phyloP scores from a whole-genome alignment of 108 stramenopile species.

The Fistulifera solaris region DNA sequence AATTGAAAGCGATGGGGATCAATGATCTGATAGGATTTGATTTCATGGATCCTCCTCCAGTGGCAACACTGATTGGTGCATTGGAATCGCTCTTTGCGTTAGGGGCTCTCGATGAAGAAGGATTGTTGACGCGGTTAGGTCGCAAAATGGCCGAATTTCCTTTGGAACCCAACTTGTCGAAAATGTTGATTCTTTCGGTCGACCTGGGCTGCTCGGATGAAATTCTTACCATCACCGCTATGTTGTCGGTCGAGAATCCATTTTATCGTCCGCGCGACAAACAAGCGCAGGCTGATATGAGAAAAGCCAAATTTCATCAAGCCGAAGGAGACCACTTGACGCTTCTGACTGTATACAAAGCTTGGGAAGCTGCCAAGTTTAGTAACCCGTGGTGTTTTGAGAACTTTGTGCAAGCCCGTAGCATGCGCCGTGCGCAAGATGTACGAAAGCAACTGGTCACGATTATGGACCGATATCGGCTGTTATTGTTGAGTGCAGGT shows the following conservation, averaged over 20 bases:
- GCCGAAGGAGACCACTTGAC: constrained; percentile 99
- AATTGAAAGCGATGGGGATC: constrained; percentile 96
- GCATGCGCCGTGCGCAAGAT: constrained; percentile 97
- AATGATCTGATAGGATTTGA: constrained; percentile 96
- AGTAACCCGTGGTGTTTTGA: constrained; percentile 98
- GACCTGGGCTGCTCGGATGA: constrained; percentile 98
- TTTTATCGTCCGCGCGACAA: constrained; percentile 98
- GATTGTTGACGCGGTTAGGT: constrained; percentile 86
- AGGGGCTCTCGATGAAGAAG: constrained; percentile 97
- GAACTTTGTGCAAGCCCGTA: constrained; percentile 94
- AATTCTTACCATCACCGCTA: constrained; percentile 93
- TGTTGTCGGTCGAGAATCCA: constrained; percentile 95
- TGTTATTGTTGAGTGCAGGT: constrained; percentile 89
- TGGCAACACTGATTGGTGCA: constrained; percentile 93
- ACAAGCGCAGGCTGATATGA: constrained; percentile 98
- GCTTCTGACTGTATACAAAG: constrained; percentile 92
- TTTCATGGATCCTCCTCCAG: constrained; percentile 99
- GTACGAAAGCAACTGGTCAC: constrained; percentile 98
- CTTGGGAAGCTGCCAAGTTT: constrained; percentile 91
- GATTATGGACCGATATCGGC: constrained; percentile 97
- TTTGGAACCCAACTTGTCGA: constrained; percentile 91
- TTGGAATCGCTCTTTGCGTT: constrained; percentile 91
- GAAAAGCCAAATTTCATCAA: constrained; percentile 98
- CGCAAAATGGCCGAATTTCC: constrained; percentile 99
- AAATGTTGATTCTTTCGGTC: constrained; percentile 90